A percentile compares a stretch with the other conserved stretches of the same genome.
These are phyloP conservation scores for Colletotrichum truncatum DNA, from an alignment of 2,329 filamentous ascomycete species.

Conservation along the genomic window DNA sequence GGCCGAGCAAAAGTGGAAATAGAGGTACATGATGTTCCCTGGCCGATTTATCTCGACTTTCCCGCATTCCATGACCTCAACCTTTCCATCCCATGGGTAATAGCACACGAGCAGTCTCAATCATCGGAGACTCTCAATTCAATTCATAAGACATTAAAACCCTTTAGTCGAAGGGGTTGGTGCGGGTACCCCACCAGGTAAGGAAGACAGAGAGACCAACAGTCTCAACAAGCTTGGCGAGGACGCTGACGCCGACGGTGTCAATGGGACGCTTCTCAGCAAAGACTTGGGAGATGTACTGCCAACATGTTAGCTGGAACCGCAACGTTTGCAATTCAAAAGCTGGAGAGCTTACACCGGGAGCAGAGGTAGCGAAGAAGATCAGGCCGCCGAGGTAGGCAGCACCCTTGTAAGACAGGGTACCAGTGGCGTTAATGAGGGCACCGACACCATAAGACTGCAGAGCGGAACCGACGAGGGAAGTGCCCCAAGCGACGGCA, in stretches of 20 bases:
- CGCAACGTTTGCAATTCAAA: background rate
- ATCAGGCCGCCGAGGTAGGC: slow-evolving; percentile 91
- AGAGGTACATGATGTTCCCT: slow-evolving; percentile 21
- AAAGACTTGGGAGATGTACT: slow-evolving; percentile 89
- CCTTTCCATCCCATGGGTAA: slow-evolving; percentile 19
- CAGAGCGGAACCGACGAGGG: slow-evolving; percentile 85
- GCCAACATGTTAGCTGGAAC: background rate
- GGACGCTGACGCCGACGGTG: slow-evolving; percentile 84
- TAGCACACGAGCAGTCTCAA: slow-evolving; percentile 19
- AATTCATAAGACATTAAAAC: slow-evolving; percentile 19
- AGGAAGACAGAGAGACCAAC: slow-evolving; percentile 91
- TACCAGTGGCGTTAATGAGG: slow-evolving; percentile 93
- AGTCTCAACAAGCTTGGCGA: slow-evolving; percentile 91
- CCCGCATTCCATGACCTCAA: slow-evolving; percentile 28
- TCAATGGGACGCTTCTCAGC: slow-evolving; percentile 93
- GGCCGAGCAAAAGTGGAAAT: slow-evolving; percentile 11
- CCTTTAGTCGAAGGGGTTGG: slow-evolving; percentile 86
- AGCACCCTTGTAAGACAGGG: slow-evolving; percentile 95
- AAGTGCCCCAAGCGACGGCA: slow-evolving; percentile 89
- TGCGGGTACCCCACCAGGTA: slow-evolving; percentile 97
- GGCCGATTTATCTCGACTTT: slow-evolving; percentile 2
- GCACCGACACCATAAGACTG: slow-evolving; percentile 92
- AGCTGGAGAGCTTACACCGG: slow-evolving; percentile 68
- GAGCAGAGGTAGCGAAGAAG: slow-evolving; percentile 91
- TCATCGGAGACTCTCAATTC: background rate